Evolutionary conservation across 495 filamentous ascomycete species (phyloP).

Genomic region (Massariosphaeria phaeospora): DNA sequence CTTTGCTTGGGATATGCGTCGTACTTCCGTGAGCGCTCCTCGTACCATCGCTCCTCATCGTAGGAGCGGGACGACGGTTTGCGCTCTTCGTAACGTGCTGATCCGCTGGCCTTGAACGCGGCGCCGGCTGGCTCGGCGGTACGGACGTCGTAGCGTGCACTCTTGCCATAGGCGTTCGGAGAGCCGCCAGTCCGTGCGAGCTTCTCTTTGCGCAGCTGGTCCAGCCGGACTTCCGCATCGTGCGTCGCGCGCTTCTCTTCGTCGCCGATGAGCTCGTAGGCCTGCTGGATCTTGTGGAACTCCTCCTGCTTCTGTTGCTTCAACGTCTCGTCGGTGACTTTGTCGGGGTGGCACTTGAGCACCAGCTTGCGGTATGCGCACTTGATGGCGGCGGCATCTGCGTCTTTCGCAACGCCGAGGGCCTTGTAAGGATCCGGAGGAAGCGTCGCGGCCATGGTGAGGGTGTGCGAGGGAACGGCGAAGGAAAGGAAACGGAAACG

Average conservation of each 20-base stretch:
- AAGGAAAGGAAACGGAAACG: slow-evolving; percentile 8
- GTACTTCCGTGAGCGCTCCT: slow-evolving; percentile 33
- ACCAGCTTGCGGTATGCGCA: slow-evolving; percentile 85
- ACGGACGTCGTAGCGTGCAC: slow-evolving; percentile 30
- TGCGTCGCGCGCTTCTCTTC: slow-evolving; percentile 65
- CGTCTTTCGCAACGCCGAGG: slow-evolving; percentile 72
- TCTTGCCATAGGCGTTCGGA: slow-evolving; percentile 28
- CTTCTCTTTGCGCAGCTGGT: slow-evolving; percentile 53
- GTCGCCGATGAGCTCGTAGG: slow-evolving; percentile 87
- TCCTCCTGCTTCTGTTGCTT: slow-evolving; percentile 68
- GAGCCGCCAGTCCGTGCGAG: slow-evolving; percentile 43
- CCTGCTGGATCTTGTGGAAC: slow-evolving; percentile 89
- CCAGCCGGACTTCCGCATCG: slow-evolving; percentile 67
- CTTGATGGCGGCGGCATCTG: slow-evolving; percentile 68
- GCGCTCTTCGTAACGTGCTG: slow-evolving; percentile 33
- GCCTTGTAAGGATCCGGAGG: slow-evolving; percentile 79
- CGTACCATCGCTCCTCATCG: slow-evolving; percentile 34
- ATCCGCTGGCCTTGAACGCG: slow-evolving; percentile 7
- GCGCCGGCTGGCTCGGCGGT: slow-evolving; percentile 28
- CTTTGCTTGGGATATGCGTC: slow-evolving; percentile 30
- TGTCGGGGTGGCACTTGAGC: slow-evolving; percentile 92
- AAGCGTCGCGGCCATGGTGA: slow-evolving; percentile 56
- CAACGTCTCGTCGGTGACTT: slow-evolving; percentile 70
- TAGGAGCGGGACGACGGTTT: slow-evolving; percentile 27
- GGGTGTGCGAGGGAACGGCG: slow-evolving; percentile 1